Evolutionary conservation across 148 eudicot species (phyloP).

Genomic region (Vaccinium macrocarpon): DNA sequence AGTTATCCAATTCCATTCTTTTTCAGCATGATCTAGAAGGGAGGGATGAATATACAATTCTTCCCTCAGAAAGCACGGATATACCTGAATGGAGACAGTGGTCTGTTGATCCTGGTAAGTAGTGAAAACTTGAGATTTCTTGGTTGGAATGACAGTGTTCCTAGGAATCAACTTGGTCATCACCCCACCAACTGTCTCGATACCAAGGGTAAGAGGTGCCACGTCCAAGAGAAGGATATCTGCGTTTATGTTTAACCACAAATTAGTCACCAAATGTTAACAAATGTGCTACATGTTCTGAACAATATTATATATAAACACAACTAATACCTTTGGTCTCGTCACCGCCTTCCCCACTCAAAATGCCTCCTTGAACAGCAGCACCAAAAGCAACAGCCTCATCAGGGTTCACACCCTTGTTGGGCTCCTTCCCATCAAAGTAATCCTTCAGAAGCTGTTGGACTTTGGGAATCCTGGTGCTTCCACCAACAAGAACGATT

Average conservation of each 20-base stretch:
- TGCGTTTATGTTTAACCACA: constrained; percentile 11
- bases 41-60: background rate
- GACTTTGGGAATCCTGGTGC: constrained; percentile 44
- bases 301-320: background rate
- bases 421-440: constrained; percentile 40
- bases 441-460: constrained; percentile 40
- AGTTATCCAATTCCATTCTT: background rate
- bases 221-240: constrained; percentile 45
- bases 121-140: constrained; percentile 43
- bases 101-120: constrained; percentile 45
- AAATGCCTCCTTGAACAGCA: constrained; percentile 38
- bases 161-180: constrained; percentile 45
- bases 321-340: constrained; percentile 33
- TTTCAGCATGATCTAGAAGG: too few relatives aligned
- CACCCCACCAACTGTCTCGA: constrained; percentile 40
- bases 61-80: too few relatives aligned
- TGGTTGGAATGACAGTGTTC: constrained; percentile 41
- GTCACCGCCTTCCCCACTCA: constrained; percentile 40
- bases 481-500: constrained; percentile 46
- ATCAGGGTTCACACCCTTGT: constrained; percentile 45
- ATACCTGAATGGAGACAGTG: constrained; percentile 41
- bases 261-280: background rate
- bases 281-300: background rate
- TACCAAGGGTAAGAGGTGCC: constrained; percentile 41
- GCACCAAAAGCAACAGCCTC: constrained; percentile 50